phyloP scores from a whole-genome alignment of 768 basidiomycete species.

The Mrakia gelida region DNA sequence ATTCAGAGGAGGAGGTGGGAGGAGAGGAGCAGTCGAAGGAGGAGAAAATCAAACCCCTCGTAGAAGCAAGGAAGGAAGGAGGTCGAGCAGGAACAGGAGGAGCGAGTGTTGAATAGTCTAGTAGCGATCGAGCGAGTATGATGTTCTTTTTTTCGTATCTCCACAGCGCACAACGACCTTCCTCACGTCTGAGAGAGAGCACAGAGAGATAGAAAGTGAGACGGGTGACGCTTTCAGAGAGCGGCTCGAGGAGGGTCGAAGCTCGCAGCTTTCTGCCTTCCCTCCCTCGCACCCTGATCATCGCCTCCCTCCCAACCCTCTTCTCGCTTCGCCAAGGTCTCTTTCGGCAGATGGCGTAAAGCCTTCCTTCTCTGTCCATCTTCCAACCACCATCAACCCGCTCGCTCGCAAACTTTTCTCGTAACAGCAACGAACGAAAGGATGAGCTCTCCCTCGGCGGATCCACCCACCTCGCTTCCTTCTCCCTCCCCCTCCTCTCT shows the following conservation, averaged over 20 bases:
- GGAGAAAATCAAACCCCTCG: background rate
- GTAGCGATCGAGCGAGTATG: background rate
- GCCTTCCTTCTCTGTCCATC: background rate
- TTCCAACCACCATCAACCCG: too few species aligned
- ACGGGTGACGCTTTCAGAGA: background rate
- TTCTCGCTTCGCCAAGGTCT: background rate
- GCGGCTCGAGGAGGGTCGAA: background rate
- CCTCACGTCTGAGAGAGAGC: background rate
- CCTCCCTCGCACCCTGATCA: background rate
- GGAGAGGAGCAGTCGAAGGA: background rate
- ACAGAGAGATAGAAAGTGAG: background rate
- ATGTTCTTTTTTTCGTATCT: background rate
- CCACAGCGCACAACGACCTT: background rate
- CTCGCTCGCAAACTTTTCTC: too few species aligned
- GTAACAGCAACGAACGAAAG: too few species aligned
- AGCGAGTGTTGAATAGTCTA: slow-evolving; percentile 9
- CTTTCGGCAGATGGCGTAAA: background rate
- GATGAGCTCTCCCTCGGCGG: background rate
- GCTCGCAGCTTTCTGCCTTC: background rate
- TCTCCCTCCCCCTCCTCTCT: background rate
- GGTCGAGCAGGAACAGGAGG: background rate
- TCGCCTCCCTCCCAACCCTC: background rate
- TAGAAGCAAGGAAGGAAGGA: background rate
- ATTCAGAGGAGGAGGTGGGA: background rate
- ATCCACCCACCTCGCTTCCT: background rate